These are phyloP conservation scores for Quercus lobata DNA, from an alignment of 331 rosid species.

Conservation along the genomic window DNA sequence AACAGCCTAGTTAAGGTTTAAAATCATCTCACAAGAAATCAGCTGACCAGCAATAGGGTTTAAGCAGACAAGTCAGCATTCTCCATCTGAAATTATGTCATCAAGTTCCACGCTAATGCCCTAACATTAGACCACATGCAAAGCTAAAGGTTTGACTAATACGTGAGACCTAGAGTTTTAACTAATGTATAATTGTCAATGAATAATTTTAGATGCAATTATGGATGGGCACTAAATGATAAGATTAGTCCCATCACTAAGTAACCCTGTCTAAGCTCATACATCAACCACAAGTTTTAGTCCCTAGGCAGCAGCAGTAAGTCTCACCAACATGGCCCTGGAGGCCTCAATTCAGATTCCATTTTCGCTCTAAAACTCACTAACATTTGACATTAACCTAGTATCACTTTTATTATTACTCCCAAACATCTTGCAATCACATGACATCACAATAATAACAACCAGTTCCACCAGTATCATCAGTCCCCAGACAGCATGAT, in stretches of 20 bases:
- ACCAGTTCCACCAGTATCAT: background rate
- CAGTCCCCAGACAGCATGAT: background rate
- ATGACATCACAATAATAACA: background rate
- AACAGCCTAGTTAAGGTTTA: background rate
- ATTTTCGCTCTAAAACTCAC: background rate
- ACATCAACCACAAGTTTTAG: background rate
- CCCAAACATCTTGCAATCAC: background rate
- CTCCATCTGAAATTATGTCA: background rate
- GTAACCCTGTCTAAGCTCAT: background rate
- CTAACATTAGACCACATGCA: background rate
- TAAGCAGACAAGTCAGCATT: background rate
- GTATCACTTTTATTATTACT: background rate
- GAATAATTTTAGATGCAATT: background rate
- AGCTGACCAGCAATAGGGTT: background rate
- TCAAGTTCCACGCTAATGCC: background rate
- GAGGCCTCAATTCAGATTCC: background rate
- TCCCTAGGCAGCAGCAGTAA: background rate
- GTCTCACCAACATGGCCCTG: background rate
- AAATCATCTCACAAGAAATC: background rate
- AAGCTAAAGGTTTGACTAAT: background rate
- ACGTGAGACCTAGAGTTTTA: background rate
- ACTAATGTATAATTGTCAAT: background rate
- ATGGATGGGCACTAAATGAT: background rate
- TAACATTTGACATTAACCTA: background rate
- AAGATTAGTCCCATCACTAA: background rate